A percentile compares a stretch with the other conserved stretches of the same genome.
Conservation (phyloP, 495 filamentous ascomycete genomes). For the Copromyces sp. region DNA sequence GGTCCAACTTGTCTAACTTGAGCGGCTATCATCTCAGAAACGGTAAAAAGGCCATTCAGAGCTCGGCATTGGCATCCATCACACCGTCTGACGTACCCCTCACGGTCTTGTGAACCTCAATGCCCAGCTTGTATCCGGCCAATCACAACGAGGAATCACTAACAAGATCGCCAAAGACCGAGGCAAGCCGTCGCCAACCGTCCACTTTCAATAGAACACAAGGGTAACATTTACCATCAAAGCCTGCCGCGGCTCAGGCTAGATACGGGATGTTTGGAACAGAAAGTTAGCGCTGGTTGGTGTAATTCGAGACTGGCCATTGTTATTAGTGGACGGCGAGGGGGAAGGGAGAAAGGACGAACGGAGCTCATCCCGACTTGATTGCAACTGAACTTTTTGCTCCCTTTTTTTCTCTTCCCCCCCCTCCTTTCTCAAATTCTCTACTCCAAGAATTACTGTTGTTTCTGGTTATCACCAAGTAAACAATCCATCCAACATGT, state of each 20-base stretch:
- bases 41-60: not conserved
- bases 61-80: not conserved
- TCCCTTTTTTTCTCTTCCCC: not conserved
- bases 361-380: not conserved
- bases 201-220: not conserved
- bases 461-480: not conserved
- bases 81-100: not conserved
- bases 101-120: not conserved
- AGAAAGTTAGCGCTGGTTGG: not conserved
- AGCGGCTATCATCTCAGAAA: not conserved
- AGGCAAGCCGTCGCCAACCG: not conserved
- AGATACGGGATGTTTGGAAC: not conserved
- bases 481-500: constrained; percentile 9
- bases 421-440: not conserved
- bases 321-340: not conserved
- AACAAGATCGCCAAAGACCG: not conserved
- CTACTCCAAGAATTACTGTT: not conserved
- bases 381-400: not conserved
- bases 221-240: not conserved
- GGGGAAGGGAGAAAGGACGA: not conserved
- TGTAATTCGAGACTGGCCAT: not conserved
- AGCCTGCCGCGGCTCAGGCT: not conserved
- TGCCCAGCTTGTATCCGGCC: not conserved
- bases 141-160: not conserved
- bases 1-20: not conserved